Conservation (phyloP, 2,329 filamentous ascomycete species). For the Cladosporium cucumerinum region DNA sequence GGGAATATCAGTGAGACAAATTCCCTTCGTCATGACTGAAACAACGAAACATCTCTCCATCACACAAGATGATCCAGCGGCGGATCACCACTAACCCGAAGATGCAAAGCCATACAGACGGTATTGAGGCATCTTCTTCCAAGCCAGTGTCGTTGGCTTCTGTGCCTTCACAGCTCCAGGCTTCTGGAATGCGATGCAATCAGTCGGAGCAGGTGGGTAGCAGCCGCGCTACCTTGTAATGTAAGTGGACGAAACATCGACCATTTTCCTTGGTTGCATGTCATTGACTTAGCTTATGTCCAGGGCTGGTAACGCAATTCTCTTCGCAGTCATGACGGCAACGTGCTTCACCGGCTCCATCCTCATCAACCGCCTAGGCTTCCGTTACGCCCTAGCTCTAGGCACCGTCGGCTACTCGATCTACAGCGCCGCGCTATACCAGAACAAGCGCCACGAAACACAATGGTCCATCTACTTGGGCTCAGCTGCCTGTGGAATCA, state of each 20-base stretch:
- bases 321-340: neutral
- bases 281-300: neutral
- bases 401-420: slow-evolving; percentile 58
- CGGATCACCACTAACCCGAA: no score
- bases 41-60: neutral
- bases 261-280: neutral
- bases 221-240: slow-evolving; percentile 60
- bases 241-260: neutral
- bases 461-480: slow-evolving; percentile 68
- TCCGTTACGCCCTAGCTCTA: slow-evolving; percentile 17
- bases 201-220: slow-evolving; percentile 60
- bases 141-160: no score
- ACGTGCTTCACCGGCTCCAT: neutral
- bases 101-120: no score
- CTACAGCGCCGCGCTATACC: slow-evolving; percentile 67
- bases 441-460: slow-evolving; percentile 65
- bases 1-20: neutral
- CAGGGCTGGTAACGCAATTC: slow-evolving; percentile 51
- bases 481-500: slow-evolving; percentile 66
- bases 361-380: neutral
- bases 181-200: slow-evolving; percentile 67
- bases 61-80: no score
- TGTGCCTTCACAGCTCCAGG: slow-evolving; percentile 69
- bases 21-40: neutral
- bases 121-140: no score